These are phyloP conservation scores for Paratrimastix pyriformis DNA, from an alignment of 78 protist species.

Conservation along the genomic window DNA sequence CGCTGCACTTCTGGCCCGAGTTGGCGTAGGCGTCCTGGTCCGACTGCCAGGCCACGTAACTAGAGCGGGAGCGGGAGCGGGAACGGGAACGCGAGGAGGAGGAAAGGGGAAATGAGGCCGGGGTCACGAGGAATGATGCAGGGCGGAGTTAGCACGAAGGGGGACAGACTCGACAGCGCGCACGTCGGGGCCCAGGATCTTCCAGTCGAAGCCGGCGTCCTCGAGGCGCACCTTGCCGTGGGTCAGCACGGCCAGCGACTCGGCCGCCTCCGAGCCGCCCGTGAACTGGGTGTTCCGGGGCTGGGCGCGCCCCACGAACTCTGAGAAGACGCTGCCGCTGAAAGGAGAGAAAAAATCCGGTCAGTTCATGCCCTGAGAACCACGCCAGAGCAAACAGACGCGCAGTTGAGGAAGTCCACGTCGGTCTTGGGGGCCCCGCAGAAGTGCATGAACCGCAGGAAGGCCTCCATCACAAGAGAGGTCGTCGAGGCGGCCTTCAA, in stretches of 20 bases:
- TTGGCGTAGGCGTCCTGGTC: conserved; percentile 41
- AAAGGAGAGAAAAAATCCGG: too few species aligned
- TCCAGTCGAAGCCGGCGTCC: conserved; percentile 40
- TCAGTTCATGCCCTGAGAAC: too few species aligned
- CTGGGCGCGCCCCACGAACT: neutral
- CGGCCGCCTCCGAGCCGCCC: conserved; percentile 27
- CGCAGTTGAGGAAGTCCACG: conserved; percentile 18
- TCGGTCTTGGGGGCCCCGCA: conserved; percentile 21
- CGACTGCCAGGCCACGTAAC: conserved; percentile 12
- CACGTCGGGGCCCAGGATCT: conserved; percentile 21
- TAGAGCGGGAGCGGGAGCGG: too few species aligned
- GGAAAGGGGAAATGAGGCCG: too few species aligned
- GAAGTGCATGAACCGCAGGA: conserved; percentile 3
- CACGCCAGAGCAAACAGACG: too few species aligned
- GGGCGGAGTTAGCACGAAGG: too few species aligned
- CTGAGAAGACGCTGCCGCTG: conserved; percentile 13
- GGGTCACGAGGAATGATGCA: too few species aligned
- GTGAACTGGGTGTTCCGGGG: conserved; percentile 20
- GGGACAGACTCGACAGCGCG: too few species aligned
- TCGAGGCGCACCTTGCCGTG: conserved; percentile 12
- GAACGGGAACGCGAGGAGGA: too few species aligned
- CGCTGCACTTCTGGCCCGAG: conserved; percentile 41
- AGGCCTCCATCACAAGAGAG: conserved; percentile 31
- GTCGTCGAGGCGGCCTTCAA: conserved; percentile 26
- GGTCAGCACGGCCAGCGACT: conserved; percentile 4